Conservation (phyloP, 441 rosid species). For the Syzygium malaccense region DNA sequence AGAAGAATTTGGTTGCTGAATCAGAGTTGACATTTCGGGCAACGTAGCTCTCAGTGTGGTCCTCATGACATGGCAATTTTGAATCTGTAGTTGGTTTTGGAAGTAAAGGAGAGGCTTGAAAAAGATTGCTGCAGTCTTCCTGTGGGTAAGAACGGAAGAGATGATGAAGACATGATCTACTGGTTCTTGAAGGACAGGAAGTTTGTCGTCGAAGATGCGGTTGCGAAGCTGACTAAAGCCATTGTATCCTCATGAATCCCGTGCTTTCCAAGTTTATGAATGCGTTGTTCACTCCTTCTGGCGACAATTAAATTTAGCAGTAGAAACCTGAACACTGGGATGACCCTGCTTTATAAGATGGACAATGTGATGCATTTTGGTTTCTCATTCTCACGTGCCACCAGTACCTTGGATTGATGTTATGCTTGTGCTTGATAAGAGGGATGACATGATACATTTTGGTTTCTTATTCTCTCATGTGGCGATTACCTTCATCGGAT, state of each 20-base stretch:
- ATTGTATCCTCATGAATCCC: constrained; percentile 55
- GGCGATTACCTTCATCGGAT: neutral
- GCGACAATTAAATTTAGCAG: neutral
- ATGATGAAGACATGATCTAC: constrained; percentile 88
- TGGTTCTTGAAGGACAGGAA: constrained; percentile 82
- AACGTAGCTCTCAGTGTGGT: neutral
- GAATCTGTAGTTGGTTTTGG: constrained; percentile 45
- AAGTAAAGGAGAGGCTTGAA: constrained; percentile 69
- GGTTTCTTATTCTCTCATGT: neutral
- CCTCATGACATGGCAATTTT: constrained; percentile 1
- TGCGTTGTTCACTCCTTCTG: neutral
- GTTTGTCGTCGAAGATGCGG: constrained; percentile 59
- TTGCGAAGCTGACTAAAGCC: constrained; percentile 62
- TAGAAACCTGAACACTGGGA: neutral
- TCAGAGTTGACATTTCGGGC: neutral
- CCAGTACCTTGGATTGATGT: neutral
- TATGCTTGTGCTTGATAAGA: neutral
- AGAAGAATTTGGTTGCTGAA: neutral
- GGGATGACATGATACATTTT: neutral
- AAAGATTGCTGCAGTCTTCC: constrained; percentile 55
- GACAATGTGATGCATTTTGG: neutral
- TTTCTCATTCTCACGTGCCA: neutral
- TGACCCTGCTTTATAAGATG: neutral
- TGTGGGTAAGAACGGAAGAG: constrained; percentile 82
- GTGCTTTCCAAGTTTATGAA: neutral